A percentile compares a stretch with the other conserved stretches of the same genome.
Evolutionary conservation across 2,329 filamentous ascomycete species (phyloP).

Genomic region (Endothia cerciana): DNA sequence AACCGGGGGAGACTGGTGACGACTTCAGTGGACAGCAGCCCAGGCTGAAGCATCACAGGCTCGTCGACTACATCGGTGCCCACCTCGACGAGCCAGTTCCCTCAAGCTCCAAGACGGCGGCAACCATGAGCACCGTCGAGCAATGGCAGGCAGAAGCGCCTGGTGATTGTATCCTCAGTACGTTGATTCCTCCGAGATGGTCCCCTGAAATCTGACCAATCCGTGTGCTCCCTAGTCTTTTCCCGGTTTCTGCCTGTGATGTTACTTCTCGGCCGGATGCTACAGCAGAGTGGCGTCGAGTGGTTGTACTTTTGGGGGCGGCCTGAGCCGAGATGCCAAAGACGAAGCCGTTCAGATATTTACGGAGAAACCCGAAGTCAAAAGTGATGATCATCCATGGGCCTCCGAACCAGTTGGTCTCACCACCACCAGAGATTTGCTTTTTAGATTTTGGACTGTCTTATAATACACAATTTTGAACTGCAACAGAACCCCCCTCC

Average conservation of each 20-base stretch:
- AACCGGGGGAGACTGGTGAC: not conserved
- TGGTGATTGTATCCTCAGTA: slow-evolving; percentile 15
- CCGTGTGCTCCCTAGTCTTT: slow-evolving; percentile 37
- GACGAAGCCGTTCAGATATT: not conserved
- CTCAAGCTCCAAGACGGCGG: not conserved
- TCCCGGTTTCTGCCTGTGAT: slow-evolving; percentile 39
- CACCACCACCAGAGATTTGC: too few species aligned
- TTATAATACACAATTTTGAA: too few species aligned
- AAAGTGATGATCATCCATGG: not conserved
- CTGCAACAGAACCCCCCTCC: too few species aligned
- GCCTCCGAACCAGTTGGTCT: too few species aligned
- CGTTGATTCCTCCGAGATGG: slow-evolving; percentile 22
- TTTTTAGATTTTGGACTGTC: too few species aligned
- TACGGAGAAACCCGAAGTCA: not conserved
- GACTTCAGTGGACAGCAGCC: not conserved
- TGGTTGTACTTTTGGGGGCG: slow-evolving; percentile 47
- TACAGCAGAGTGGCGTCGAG: slow-evolving; percentile 34
- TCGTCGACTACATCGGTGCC: not conserved
- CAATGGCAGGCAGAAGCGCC: not conserved
- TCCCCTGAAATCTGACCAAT: not conserved
- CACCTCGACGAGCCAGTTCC: slow-evolving; percentile 1
- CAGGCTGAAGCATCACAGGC: not conserved
- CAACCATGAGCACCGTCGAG: not conserved
- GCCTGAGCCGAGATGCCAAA: slow-evolving; percentile 25
- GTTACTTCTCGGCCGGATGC: slow-evolving; percentile 42